Conservation (phyloP, 2,329 filamentous ascomycete genomes). For the Mariannaea elegans region DNA sequence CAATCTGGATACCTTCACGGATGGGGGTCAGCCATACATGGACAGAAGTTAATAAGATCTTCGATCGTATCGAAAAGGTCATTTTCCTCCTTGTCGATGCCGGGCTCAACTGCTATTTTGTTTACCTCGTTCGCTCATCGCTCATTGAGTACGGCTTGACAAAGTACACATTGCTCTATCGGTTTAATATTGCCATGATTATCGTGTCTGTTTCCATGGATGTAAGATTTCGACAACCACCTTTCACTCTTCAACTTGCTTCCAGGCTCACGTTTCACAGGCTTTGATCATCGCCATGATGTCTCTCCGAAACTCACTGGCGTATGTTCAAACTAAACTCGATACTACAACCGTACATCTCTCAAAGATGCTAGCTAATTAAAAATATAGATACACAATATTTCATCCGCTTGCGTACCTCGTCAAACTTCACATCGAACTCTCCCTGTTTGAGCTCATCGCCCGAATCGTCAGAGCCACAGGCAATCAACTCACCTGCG, state of each 20-base stretch:
- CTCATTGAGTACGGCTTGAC: constrained; percentile 57
- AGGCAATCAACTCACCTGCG: constrained; percentile 28
- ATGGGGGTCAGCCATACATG: constrained; percentile 51
- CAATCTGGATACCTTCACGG: constrained; percentile 60
- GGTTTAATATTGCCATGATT: constrained; percentile 45
- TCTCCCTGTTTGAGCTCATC: constrained; percentile 40
- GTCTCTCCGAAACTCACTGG: constrained; percentile 34
- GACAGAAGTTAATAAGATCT: constrained; percentile 55
- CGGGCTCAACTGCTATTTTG: constrained; percentile 57
- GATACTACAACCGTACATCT: too few species aligned
- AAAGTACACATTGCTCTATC: constrained; percentile 57
- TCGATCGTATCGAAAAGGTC: constrained; percentile 59
- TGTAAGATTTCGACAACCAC: constrained; percentile 22
- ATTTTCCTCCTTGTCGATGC: constrained; percentile 57
- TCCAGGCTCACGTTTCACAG: constrained; percentile 20
- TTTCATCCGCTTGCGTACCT: constrained; percentile 41
- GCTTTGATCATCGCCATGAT: constrained; percentile 37
- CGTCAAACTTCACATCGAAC: constrained; percentile 40
- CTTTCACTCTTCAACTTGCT: not conserved
- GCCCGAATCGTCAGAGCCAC: constrained; percentile 39
- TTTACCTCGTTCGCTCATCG: constrained; percentile 52
- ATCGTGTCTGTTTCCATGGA: constrained; percentile 43
- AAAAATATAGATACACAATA: constrained; percentile 30
- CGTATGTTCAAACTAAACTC: constrained; percentile 21
- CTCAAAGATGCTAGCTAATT: too few species aligned